phyloP scores from a whole-genome alignment of 768 basidiomycete species.

The Piloderma croceum region DNA sequence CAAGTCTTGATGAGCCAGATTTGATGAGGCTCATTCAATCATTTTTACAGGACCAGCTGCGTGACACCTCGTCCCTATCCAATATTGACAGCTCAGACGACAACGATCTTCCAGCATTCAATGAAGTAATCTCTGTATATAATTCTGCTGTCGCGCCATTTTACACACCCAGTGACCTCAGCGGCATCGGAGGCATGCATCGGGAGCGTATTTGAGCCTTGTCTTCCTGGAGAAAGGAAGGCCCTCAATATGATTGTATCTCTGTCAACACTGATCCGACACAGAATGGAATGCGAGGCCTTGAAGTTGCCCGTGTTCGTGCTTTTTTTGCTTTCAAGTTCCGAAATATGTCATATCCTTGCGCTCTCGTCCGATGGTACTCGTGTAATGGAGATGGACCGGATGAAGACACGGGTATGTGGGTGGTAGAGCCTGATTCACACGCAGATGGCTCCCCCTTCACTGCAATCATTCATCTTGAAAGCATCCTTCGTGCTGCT shows the following conservation, averaged over 20 bases:
- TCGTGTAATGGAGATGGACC: constrained; percentile 10
- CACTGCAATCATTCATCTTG: constrained; percentile 16
- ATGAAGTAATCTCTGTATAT: constrained; percentile 16
- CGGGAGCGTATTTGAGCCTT: constrained; percentile 19
- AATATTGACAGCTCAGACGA: constrained; percentile 12
- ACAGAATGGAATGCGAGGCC: constrained; percentile 15
- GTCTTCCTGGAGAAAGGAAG: constrained; percentile 18
- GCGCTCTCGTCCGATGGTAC: constrained; percentile 25
- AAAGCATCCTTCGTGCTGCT: constrained; percentile 11
- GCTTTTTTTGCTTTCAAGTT: constrained; percentile 20
- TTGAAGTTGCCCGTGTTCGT: constrained; percentile 18
- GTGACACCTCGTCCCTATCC: constrained; percentile 1
- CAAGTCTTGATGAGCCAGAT: constrained; percentile 7
- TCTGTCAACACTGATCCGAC: constrained; percentile 16
- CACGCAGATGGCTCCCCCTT: constrained; percentile 2
- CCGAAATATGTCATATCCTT: constrained; percentile 13
- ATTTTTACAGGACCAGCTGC: constrained; percentile 15
- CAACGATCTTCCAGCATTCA: constrained; percentile 16
- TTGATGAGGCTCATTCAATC: constrained; percentile 8
- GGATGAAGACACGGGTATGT: constrained; percentile 18
- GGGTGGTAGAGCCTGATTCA: constrained; percentile 20
- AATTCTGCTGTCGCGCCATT: constrained; percentile 18
- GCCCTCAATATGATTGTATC: constrained; percentile 17
- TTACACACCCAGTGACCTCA: constrained; percentile 26
- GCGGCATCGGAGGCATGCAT: constrained; percentile 24